Evolutionary conservation across 2,329 filamentous ascomycete species (phyloP).

Genomic region (Biscogniauxia sp.): DNA sequence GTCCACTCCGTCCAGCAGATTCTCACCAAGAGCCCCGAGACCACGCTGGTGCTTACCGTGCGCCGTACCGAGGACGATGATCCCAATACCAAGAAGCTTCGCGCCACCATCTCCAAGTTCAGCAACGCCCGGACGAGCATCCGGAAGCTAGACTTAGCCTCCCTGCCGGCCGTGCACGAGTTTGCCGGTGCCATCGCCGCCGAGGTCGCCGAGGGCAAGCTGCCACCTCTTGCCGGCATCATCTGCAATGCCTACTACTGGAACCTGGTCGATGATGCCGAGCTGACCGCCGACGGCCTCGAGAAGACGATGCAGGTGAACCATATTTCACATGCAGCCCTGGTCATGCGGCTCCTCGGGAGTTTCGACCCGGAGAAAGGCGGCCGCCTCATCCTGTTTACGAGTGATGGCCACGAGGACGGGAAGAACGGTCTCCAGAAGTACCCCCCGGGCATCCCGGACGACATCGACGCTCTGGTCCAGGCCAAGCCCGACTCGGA

Average conservation of each 20-base stretch:
- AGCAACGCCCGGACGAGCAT: constrained; percentile 39
- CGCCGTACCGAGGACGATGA: constrained; percentile 31
- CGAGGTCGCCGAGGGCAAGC: constrained; percentile 27
- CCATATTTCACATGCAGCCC: constrained; percentile 37
- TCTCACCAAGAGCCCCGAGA: constrained; percentile 18
- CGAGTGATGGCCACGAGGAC: constrained; percentile 36
- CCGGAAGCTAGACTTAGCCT: constrained; percentile 35
- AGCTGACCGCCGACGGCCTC: constrained; percentile 35
- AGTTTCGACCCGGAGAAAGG: constrained; percentile 61
- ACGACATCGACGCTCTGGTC: constrained; percentile 36
- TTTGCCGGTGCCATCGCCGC: constrained; percentile 32
- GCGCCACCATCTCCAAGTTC: constrained; percentile 20
- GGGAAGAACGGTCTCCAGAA: constrained; percentile 39
- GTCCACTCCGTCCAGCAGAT: constrained; percentile 21
- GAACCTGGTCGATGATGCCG: constrained; percentile 32
- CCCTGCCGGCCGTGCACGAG: constrained; percentile 32
- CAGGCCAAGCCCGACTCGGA: constrained; percentile 35
- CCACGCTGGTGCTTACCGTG: constrained; percentile 33
- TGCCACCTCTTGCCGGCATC: constrained; percentile 35
- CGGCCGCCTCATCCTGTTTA: constrained; percentile 27
- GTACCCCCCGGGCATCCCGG: constrained; percentile 34
- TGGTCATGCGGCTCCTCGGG: constrained; percentile 43
- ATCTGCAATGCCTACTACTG: constrained; percentile 41
- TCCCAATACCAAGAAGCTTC: constrained; percentile 30
- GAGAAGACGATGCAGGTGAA: constrained; percentile 40